phyloP scores from a whole-genome alignment of 176 grass and related monocot species.

The Carex myosuroides region DNA sequence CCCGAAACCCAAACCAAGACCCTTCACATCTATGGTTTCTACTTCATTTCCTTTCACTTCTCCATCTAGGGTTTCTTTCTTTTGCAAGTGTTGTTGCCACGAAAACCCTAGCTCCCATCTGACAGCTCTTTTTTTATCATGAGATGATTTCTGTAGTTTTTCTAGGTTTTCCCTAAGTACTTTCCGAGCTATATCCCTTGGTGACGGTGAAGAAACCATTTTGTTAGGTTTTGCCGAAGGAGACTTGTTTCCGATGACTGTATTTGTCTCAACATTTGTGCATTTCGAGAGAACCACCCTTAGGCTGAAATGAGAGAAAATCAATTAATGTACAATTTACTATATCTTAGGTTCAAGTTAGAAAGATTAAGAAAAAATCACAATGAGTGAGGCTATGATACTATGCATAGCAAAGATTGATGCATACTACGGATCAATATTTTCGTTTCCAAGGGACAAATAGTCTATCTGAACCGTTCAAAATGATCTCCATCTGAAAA shows the following conservation, averaged over 20 bases:
- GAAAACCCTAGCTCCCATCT: slow-evolving; percentile 93
- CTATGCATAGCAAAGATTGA: too few relatives aligned
- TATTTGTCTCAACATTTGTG: slow-evolving; percentile 26
- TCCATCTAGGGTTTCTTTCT: slow-evolving; percentile 53
- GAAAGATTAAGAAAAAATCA: background rate
- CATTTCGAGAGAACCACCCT: slow-evolving; percentile 52
- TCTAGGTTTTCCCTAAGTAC: slow-evolving; percentile 60
- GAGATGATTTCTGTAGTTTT: slow-evolving; percentile 43
- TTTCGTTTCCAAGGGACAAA: too few relatives aligned
- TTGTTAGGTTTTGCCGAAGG: slow-evolving; percentile 30
- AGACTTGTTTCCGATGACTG: slow-evolving; percentile 23
- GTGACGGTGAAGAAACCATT: slow-evolving; percentile 14
- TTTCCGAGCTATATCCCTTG: slow-evolving; percentile 47
- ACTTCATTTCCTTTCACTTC: slow-evolving; percentile 28
- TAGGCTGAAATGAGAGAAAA: slow-evolving; percentile 45
- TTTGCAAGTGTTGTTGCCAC: slow-evolving; percentile 84
- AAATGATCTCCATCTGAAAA: too few relatives aligned
- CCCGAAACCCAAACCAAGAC: slow-evolving; percentile 89
- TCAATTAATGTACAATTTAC: slow-evolving; percentile 15
- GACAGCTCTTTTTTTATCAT: slow-evolving; percentile 37
- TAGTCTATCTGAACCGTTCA: too few relatives aligned
- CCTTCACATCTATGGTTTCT: slow-evolving; percentile 58
- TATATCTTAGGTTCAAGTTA: background rate
- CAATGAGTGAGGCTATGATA: too few relatives aligned
- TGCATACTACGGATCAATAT: too few relatives aligned